Evolutionary conservation across 2,329 filamentous ascomycete genomes (phyloP), one percentile per base, ranked within the genome.

Genomic region (Cordyceps cicadae): DNA sequence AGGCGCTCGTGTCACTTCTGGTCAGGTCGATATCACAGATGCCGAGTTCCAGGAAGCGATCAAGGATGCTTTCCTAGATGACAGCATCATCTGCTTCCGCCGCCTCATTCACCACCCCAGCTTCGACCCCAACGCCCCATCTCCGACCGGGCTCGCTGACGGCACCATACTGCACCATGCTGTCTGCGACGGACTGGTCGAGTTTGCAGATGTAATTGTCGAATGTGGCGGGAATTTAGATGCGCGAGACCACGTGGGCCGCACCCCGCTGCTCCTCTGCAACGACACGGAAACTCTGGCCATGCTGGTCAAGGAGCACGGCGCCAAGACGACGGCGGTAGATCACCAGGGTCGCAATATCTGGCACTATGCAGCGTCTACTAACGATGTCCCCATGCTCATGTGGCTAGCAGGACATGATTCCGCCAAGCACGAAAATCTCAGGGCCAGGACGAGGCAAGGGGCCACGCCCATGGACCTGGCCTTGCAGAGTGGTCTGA

Each of bases 281-380:
- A 74, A 76, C 45, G 64, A 66, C 2, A 56, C 64, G 0, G 32
- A 55, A 1, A 65, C 68, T 5, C 62, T 76, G 12, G 55, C 63
- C 0, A 63, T 66, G 15, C 63, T 76, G 2, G 64, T 74, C 15
- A 32, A 62, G 11, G 53, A 67, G 12, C 60, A 71, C 19, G 64
- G 66, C 0, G 69, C 67, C 0, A 57, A 64, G 7, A 75, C 73
- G 1, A 68, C 66, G 5, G 68, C 69, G 3, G 63, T 61, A 2
- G 74, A 76, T 51, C 54, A 66, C 0, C 60, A 66, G 2, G 71
- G 71, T 0, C 69, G 70, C 32, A 76, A 68, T 32, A 69, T 76
- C 12, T 76, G 75, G 74, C 74, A 76, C 59, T 67, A 70, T 12
- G 69, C 68, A 2, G 74, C 73, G 1, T 69, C 70, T 8, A 72